Evolutionary conservation across 306 rosid species (phyloP).

Genomic region (Nissolia schottii): DNA sequence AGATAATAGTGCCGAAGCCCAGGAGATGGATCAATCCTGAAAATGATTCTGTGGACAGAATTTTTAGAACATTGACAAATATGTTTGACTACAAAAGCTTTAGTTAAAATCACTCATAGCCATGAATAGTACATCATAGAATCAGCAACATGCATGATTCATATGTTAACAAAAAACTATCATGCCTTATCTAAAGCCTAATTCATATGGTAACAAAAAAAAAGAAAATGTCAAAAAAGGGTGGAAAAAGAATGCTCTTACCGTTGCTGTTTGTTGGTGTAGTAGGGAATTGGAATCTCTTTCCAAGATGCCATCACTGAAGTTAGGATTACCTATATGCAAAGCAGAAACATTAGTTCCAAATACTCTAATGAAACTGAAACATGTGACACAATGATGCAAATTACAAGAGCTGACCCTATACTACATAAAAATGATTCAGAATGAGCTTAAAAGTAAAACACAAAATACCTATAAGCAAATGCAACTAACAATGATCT

Average conservation of each 20-base stretch:
- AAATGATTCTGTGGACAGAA: background rate
- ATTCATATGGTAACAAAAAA: background rate
- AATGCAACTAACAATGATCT: background rate
- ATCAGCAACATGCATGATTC: background rate
- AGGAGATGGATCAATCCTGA: background rate
- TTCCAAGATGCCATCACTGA: conserved; percentile 41
- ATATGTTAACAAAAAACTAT: background rate
- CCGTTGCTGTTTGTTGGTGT: conserved; percentile 40
- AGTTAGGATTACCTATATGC: conserved; percentile 54
- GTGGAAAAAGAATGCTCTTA: conserved; percentile 29
- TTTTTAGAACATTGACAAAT: background rate
- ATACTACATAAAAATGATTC: background rate
- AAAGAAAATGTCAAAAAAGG: background rate
- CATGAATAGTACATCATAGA: background rate
- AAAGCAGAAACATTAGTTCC: conserved; percentile 23
- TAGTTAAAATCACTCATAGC: background rate
- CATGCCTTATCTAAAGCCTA: background rate
- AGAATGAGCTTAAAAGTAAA: background rate
- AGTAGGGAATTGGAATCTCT: conserved; percentile 40
- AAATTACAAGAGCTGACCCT: background rate
- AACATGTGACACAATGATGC: conserved; percentile 3
- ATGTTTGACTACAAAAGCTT: background rate
- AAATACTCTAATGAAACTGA: background rate
- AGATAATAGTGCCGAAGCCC: background rate
- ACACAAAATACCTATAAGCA: background rate